Percentiles rank a stretch among this genome's conserved stretches.
These are phyloP conservation scores for Fusarium siculi DNA, from an alignment of 2,329 filamentous ascomycete species.

Conservation along the genomic window DNA sequence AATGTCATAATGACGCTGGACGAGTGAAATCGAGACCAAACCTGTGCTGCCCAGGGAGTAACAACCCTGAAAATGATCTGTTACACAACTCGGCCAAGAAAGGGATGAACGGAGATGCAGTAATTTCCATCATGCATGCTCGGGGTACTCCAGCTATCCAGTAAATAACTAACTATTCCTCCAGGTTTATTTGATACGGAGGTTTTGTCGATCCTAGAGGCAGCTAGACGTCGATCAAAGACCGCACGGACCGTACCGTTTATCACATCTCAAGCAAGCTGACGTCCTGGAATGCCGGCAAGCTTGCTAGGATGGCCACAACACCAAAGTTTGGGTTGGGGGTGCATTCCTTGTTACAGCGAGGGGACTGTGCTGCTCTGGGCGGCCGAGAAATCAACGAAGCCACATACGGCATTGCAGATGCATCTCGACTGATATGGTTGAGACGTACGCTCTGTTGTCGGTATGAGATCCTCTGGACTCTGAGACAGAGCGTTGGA, in stretches of 20 bases:
- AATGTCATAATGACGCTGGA: slow-evolving; percentile 38
- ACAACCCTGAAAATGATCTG: slow-evolving; percentile 8
- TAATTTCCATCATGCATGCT: background rate
- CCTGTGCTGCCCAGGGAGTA: background rate
- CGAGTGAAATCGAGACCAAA: slow-evolving; percentile 2
- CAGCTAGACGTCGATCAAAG: slow-evolving; percentile 31
- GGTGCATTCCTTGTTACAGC: slow-evolving; percentile 32
- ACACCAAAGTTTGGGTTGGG: slow-evolving; percentile 19
- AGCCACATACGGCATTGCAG: slow-evolving; percentile 17
- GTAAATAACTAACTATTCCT: slow-evolving; percentile 1
- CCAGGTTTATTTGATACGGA: slow-evolving; percentile 10
- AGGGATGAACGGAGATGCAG: background rate
- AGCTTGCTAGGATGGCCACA: slow-evolving; percentile 22
- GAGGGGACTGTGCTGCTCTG: background rate
- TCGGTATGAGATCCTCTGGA: slow-evolving; percentile 5
- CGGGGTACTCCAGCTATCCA: background rate
- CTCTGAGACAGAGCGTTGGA: slow-evolving; percentile 6
- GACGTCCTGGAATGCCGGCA: slow-evolving; percentile 26
- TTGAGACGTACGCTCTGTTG: background rate
- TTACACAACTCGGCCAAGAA: slow-evolving; percentile 2
- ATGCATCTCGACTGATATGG: slow-evolving; percentile 29
- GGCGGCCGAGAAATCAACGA: slow-evolving; percentile 8
- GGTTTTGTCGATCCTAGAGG: slow-evolving; percentile 24
- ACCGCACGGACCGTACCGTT: slow-evolving; percentile 39
- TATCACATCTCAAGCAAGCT: slow-evolving; percentile 11